Evolutionary conservation across 2,329 filamentous ascomycete species (phyloP).

Genomic region (Metarhizium anisopliae): DNA sequence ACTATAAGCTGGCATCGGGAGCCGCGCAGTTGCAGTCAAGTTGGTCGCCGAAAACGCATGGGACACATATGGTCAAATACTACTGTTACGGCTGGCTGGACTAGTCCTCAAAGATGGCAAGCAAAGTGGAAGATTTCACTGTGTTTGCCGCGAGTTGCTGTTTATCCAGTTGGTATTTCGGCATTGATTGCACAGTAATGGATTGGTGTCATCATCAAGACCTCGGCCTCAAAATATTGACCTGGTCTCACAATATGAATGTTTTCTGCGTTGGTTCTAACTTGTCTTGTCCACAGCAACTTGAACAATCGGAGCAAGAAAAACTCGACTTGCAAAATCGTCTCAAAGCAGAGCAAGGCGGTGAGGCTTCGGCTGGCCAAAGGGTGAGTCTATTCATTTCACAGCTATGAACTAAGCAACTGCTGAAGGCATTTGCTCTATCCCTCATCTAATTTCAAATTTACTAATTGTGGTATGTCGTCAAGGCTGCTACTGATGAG

Average conservation of each 20-base stretch:
- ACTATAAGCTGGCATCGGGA: background rate
- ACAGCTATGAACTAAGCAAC: background rate
- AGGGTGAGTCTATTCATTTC: constrained; percentile 36
- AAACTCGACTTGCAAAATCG: constrained; percentile 46
- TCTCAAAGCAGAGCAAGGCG: constrained; percentile 43
- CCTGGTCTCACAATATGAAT: background rate
- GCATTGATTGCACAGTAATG: background rate
- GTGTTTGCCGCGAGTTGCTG: background rate
- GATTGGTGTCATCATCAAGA: background rate
- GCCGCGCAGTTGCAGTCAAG: background rate
- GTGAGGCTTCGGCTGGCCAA: constrained; percentile 38
- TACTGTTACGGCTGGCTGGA: background rate
- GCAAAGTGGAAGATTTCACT: background rate
- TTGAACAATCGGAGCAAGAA: constrained; percentile 48
- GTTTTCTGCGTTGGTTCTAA: background rate
- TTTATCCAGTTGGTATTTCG: background rate
- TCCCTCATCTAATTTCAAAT: background rate
- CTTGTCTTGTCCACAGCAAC: constrained; percentile 35
- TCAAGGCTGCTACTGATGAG: constrained; percentile 41
- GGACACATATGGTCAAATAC: background rate
- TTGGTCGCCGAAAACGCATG: background rate
- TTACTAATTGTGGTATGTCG: background rate
- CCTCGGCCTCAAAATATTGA: background rate
- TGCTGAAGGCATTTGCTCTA: background rate
- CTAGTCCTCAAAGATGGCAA: background rate